Base-by-base conservation (phyloP, 2,329 filamentous ascomycete genomes). In the Alternaria sp. region DNA sequence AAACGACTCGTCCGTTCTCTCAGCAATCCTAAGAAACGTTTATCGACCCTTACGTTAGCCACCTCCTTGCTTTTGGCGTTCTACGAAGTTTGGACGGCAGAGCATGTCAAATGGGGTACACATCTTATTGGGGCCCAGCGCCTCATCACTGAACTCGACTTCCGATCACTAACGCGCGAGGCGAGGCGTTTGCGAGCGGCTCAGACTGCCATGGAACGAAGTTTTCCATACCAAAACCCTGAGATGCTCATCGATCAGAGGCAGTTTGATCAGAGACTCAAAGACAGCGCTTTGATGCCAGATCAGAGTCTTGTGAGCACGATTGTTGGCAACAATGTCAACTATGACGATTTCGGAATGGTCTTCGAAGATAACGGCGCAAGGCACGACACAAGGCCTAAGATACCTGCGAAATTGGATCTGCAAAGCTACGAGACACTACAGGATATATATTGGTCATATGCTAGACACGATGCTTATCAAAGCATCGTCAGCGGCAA, bases 101-200 rank as follows among this genome's bases (percentile, higher is more conserved):
- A 99, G 68, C 94, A 98, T 71, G 89, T 91, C 57, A 97, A 97
- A 77, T 99, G 95, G 95, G 95, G 92, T 72, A 94, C 92, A 63
- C 95, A 98, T 79, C 83, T 98, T 38, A 88, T 92, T 49, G 95
- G 95, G 12, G 92, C 93, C 10, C 89, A 90, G 41, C 90, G 94
- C 64, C 85, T 98, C 30, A 85, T 98, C 27, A 86, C 87, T 54
- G 94, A 98, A 74, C 91, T 96, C 43, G 90, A 95, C 51, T 92
- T 93, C 62, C 85, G 85, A 10, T 85, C 87, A 2, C 90, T 94
- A 82, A 92, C 91, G 0, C 87, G 86, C 58, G 85, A 89, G 56
- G 89, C 93, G 60, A 86, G 94, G 62, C 84, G 86, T 0, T 81
- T 91, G 62, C 92, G 85, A 85, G 80, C 84, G 65, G 75, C 82